Evolutionary conservation across 176 grass and related monocot genomes (phyloP).

Genomic region (Oryza longistaminata): DNA sequence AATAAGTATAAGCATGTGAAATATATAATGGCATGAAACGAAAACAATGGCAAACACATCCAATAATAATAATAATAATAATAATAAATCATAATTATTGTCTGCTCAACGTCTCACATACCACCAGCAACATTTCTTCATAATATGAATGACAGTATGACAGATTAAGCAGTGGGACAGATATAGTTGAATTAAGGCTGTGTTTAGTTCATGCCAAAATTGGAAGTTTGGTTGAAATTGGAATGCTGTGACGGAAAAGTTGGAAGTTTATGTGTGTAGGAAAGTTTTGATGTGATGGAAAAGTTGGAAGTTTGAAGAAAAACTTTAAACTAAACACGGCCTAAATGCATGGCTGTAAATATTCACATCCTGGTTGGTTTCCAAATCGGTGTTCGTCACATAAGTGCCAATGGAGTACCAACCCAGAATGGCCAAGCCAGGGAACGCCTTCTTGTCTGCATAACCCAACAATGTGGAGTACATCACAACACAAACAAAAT

Average conservation of each 20-base stretch:
- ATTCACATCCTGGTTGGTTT: conserved; percentile 86
- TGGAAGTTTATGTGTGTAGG: no score
- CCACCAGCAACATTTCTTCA: background rate
- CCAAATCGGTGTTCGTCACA: conserved; percentile 80
- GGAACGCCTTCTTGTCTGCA: conserved; percentile 99
- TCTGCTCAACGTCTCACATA: background rate
- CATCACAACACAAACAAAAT: conserved; percentile 22
- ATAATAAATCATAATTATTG: background rate
- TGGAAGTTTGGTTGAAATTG: no score
- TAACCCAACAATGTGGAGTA: background rate
- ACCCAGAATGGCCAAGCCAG: conserved; percentile 76
- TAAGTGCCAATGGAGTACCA: conserved; percentile 95
- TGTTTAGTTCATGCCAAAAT: no score
- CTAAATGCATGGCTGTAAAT: background rate
- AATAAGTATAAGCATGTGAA: background rate
- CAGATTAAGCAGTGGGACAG: conserved; percentile 4
- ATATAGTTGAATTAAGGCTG: background rate
- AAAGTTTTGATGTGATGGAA: no score
- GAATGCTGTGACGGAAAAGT: no score
- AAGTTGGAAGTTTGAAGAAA: no score
- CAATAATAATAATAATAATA: no score
- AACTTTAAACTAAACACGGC: no score
- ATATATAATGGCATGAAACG: background rate
- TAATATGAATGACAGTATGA: background rate
- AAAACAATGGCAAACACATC: no score